These are phyloP conservation scores for Aspergillus incahuasiensis DNA, from an alignment of 495 filamentous ascomycete genomes.

Conservation along the genomic window DNA sequence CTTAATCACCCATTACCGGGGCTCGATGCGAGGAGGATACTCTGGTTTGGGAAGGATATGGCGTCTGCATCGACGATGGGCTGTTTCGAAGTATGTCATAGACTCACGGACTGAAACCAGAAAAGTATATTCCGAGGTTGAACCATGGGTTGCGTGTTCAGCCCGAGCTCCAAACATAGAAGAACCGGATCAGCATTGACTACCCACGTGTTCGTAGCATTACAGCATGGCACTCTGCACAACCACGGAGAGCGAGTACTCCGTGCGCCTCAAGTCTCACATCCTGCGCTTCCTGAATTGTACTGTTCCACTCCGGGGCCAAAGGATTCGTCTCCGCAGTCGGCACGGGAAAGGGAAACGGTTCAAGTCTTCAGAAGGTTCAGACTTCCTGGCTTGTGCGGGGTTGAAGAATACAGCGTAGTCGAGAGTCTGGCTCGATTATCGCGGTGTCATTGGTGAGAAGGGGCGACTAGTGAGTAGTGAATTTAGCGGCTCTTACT, in stretches of 20 bases:
- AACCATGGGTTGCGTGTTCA: neutral
- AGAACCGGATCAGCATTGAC: neutral
- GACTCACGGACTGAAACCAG: too few relatives aligned
- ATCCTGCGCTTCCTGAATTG: neutral
- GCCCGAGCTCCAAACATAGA: neutral
- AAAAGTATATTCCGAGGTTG: neutral
- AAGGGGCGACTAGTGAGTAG: neutral
- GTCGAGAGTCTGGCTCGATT: neutral
- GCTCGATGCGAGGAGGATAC: too few relatives aligned
- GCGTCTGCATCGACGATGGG: too few relatives aligned
- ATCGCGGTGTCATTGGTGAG: neutral
- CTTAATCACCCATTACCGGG: too few relatives aligned
- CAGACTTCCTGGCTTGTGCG: neutral
- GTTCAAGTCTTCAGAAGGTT: too few relatives aligned
- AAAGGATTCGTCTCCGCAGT: neutral
- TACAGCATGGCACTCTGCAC: neutral
- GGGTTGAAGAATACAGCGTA: neutral
- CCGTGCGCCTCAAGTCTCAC: neutral
- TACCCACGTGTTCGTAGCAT: neutral
- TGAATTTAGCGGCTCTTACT: too few relatives aligned
- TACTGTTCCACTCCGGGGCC: neutral
- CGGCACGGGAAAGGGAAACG: too few relatives aligned
- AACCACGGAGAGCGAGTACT: too few relatives aligned
- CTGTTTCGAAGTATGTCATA: too few relatives aligned
- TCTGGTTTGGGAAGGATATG: too few relatives aligned